Percentiles rank a stretch among this genome's conserved stretches.
phyloP scores from a whole-genome alignment of 495 filamentous ascomycete species.

The Xeromyces bisporus region DNA sequence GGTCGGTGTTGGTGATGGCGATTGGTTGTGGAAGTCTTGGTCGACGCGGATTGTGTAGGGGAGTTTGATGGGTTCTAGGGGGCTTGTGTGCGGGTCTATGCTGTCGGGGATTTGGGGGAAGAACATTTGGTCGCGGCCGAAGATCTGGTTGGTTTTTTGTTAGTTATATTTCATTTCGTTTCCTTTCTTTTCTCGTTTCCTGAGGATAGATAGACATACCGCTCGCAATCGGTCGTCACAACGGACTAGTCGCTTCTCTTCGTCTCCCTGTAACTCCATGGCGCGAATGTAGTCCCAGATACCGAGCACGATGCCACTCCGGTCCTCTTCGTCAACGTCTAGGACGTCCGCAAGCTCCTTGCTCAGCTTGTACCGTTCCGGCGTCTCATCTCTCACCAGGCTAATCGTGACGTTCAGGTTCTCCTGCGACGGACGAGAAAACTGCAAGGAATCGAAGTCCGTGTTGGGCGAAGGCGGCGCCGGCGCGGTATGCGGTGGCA shows the following conservation, averaged over 20 bases:
- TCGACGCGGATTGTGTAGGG: slow-evolving; percentile 91
- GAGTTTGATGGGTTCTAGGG: slow-evolving; percentile 69
- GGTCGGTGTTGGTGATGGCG: slow-evolving; percentile 43
- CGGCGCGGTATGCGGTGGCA: slow-evolving; percentile 32
- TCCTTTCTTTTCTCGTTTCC: not conserved
- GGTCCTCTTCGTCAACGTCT: slow-evolving; percentile 72
- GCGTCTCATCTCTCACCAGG: slow-evolving; percentile 66
- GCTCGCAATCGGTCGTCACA: slow-evolving; percentile 68
- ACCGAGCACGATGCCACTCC: slow-evolving; percentile 69
- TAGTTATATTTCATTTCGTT: slow-evolving; percentile 4
- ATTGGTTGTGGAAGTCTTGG: slow-evolving; percentile 51
- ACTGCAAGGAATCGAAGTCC: slow-evolving; percentile 83
- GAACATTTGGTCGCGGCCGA: slow-evolving; percentile 58
- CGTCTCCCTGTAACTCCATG: slow-evolving; percentile 76
- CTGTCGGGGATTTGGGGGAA: slow-evolving; percentile 75
- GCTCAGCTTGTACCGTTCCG: slow-evolving; percentile 67
- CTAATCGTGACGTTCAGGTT: slow-evolving; percentile 86
- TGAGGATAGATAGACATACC: slow-evolving; percentile 29
- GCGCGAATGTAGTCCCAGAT: slow-evolving; percentile 91
- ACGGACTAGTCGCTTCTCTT: slow-evolving; percentile 77
- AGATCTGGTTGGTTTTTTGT: slow-evolving; percentile 39
- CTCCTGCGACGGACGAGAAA: slow-evolving; percentile 80
- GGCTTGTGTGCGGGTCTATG: slow-evolving; percentile 54
- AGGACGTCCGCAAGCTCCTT: slow-evolving; percentile 67
- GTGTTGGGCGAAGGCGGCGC: slow-evolving; percentile 31